Evolutionary conservation across 192 early-diverging fungal genomes (phyloP).

Genomic region (Pilobolus umbonatus): DNA sequence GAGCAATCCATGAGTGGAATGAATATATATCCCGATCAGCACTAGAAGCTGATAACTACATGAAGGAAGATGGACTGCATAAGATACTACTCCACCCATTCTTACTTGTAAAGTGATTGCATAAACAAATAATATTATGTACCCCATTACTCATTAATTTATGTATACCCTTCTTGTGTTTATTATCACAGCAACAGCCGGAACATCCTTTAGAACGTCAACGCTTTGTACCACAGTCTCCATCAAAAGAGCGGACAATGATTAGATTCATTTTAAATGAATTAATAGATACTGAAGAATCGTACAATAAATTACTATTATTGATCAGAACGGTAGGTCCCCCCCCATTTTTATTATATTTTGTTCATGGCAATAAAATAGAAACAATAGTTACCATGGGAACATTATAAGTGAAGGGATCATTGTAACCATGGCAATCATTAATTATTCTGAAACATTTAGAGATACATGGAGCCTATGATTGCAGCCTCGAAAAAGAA

Average conservation of each 20-base stretch:
- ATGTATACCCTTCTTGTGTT: slow-evolving; percentile 2
- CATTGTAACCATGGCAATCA: too few relatives aligned
- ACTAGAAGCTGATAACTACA: background rate
- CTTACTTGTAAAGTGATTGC: slow-evolving; percentile 7
- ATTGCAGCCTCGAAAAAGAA: slow-evolving; percentile 26
- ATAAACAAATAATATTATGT: background rate
- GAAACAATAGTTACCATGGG: too few relatives aligned
- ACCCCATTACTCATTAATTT: slow-evolving; percentile 2
- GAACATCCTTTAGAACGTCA: slow-evolving; percentile 12
- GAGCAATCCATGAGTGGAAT: slow-evolving; percentile 12
- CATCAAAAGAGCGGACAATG: slow-evolving; percentile 9
- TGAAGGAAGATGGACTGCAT: background rate
- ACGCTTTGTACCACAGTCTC: slow-evolving; percentile 10
- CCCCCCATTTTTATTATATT: background rate
- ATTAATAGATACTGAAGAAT: slow-evolving; percentile 18
- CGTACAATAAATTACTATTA: slow-evolving; percentile 7
- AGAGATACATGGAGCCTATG: slow-evolving; percentile 38
- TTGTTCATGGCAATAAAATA: background rate
- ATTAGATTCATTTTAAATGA: slow-evolving; percentile 20
- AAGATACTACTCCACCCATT: slow-evolving; percentile 3
- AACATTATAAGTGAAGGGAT: too few relatives aligned
- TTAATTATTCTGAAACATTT: background rate
- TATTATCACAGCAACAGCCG: background rate
- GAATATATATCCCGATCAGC: background rate
- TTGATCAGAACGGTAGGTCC: slow-evolving; percentile 23